Base-by-base conservation (phyloP, 2,329 filamentous ascomycete species). In the Dactylellina sp. region DNA sequence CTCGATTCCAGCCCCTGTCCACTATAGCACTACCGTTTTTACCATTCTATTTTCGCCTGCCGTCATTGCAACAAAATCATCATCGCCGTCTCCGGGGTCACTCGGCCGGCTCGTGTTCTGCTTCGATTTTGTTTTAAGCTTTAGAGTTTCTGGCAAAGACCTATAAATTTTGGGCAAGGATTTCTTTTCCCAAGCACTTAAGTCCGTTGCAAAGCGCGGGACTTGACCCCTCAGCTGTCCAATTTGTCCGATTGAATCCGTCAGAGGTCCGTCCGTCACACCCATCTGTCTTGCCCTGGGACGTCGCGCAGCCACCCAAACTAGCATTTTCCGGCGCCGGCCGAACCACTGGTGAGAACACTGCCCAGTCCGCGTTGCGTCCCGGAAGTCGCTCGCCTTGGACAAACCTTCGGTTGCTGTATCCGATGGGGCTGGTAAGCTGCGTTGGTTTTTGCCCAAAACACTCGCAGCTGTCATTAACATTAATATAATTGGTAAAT, bases 271-370 rank as follows among this genome's bases (percentile, higher is more conserved):
- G 68, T 72, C 70, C 70, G 70, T 66, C 61, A 60, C 39, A 64
- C 42, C 46, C 53, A 55, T 24, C 50, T 22, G 25, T 24, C 25
- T 61, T 35, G n/a, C 46, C 61, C 46, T 50, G 46, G 62, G 32
- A 37, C 39, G 56, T 47, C 61, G 56, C 56, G 42, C 39, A 40
- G n/a, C 42, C 35, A 55, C 52, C 28, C 35, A 52, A n/a, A n/a
- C n/a, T 61, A 50, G 47, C 49, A 57, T 66, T 74, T 65, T 74
- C 70, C 70, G 70, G 70, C 70, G 55, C 70, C 70, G 70, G 70
- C 61, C 70, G 70, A 74, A 74, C 70, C 70, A 74, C 53, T 28
- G 49, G 42, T 61, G 12, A 11, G 16, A 61, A 39, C 14, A 47
- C 60, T 35, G n/a, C 59, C 22, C 39, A 64, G 49, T 40, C 42